Base-by-base conservation (phyloP, 2,329 filamentous ascomycete genomes). In the Alternaria arborescens region DNA sequence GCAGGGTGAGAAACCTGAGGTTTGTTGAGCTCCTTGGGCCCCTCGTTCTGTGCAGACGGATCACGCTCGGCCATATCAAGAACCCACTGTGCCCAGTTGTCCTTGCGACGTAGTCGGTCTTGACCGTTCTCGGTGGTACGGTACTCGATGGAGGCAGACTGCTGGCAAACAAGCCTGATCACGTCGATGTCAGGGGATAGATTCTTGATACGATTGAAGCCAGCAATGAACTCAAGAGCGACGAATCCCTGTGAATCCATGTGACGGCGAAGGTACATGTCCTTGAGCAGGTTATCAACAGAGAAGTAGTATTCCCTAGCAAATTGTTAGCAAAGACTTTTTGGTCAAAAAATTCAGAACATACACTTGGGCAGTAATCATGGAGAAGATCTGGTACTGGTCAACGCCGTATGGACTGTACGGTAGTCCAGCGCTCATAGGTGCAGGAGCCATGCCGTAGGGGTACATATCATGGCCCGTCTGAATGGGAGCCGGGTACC, bases 201-300 rank as follows among this genome's bases (percentile, higher is more conserved):
- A 28, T 86, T 82, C 78, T 89, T 89, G 75, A 97, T 90, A 60
- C 95, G 90, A 78, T 92, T 93, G 84, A 99, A 99, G n/a, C 85
- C 86, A 22, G 91, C 87, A 69, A 99, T 90, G 60, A 97, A 86
- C 34, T 86, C 84, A 52, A 99, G 82, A 52, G 88, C 89, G 14
- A 97, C 94, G 73, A 94, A 98, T 18, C 95, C 95, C 77, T 98
- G 92, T 1, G 91, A 92, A 76, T 99, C 94, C 95, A 99, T 98
- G 70, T 94, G 89, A 72, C 88, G 89, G 58, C 95, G 90, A 60
- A 99, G 84, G 79, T 89, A 98, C 73, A 92, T 85, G 74, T 99
- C 95, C 80, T 97, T 97, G 85, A 92, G 91, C 51, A 98, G 85
- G 76, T 99, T 99, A 73, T 97, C 92, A 28, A 97, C 87, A 0